Percentiles rank a stretch among this genome's conserved stretches.
Conservation (phyloP, 2,329 filamentous ascomycete species). For the Aschersonia sp. region DNA sequence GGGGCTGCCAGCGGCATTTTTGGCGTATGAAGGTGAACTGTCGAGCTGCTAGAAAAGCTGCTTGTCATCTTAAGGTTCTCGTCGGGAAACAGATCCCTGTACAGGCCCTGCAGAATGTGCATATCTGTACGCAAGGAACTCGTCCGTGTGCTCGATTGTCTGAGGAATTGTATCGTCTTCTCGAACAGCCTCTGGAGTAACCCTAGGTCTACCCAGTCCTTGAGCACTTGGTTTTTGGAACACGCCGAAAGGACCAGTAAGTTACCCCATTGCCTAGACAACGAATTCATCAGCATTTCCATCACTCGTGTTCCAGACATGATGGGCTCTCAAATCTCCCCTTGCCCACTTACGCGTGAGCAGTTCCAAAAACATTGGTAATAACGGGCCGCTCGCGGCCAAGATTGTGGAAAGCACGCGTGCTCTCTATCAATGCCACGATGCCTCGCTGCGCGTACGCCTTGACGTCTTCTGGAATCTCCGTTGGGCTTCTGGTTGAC, state of each 20-base stretch:
- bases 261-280: slow-evolving; percentile 81
- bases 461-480: slow-evolving; percentile 31
- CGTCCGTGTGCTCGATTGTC: slow-evolving; percentile 54
- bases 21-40: slow-evolving; percentile 8
- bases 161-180: slow-evolving; percentile 65
- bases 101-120: slow-evolving; percentile 50
- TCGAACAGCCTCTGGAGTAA: slow-evolving; percentile 46
- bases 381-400: slow-evolving; percentile 58
- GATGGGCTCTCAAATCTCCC: neutral
- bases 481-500: slow-evolving; percentile 18
- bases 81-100: slow-evolving; percentile 25
- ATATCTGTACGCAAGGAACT: slow-evolving; percentile 63
- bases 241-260: slow-evolving; percentile 79
- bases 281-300: neutral
- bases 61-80: slow-evolving; percentile 15
- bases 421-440: slow-evolving; percentile 69
- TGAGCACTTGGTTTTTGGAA: slow-evolving; percentile 51
- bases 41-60: slow-evolving; percentile 28
- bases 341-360: slow-evolving; percentile 69
- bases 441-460: slow-evolving; percentile 49
- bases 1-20: slow-evolving; percentile 8
- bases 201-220: slow-evolving; percentile 38
- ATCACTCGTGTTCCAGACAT: neutral
- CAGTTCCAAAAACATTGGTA: slow-evolving; percentile 92
- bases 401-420: slow-evolving; percentile 60